Conservation (phyloP, 2,329 filamentous ascomycete genomes). For the Aspergillus jensenii region DNA sequence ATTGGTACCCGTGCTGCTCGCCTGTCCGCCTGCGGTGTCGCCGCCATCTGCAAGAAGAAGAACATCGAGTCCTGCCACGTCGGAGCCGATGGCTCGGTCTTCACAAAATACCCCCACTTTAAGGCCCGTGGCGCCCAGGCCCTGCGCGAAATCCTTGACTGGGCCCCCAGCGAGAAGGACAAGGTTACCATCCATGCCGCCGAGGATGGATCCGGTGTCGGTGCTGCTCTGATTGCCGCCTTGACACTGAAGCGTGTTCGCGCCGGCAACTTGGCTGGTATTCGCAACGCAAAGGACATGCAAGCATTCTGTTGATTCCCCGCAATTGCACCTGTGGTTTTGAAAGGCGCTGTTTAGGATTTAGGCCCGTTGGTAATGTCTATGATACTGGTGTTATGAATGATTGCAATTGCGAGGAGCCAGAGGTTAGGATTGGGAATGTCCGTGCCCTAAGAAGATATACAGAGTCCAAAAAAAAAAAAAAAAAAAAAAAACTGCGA, state of each 20-base stretch:
- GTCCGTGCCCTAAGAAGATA: not conserved
- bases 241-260: conserved; percentile 64
- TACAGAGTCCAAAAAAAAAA: not conserved
- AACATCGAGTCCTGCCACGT: conserved; percentile 84
- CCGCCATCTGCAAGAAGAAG: conserved; percentile 97
- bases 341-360: conserved; percentile 3
- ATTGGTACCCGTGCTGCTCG: conserved; percentile 94
- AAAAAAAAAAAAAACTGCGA: not conserved
- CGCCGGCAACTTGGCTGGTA: conserved; percentile 59
- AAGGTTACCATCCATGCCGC: conserved; percentile 84
- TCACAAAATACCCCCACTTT: conserved; percentile 99
- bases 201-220: conserved; percentile 96
- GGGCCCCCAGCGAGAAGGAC: conserved; percentile 81
- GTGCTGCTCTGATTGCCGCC: conserved; percentile 87
- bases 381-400: not conserved
- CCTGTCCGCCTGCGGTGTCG: conserved; percentile 89
- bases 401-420: not conserved
- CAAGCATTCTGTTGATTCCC: conserved; percentile 28
- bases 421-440: not conserved
- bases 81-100: conserved; percentile 93
- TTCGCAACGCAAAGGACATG: conserved; percentile 50
- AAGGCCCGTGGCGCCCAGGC: conserved; percentile 87
- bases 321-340: not conserved
- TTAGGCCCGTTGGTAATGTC: not conserved
- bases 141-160: conserved; percentile 92